Base-by-base conservation (phyloP, 495 filamentous ascomycete genomes). In the Penicillium steckii region DNA sequence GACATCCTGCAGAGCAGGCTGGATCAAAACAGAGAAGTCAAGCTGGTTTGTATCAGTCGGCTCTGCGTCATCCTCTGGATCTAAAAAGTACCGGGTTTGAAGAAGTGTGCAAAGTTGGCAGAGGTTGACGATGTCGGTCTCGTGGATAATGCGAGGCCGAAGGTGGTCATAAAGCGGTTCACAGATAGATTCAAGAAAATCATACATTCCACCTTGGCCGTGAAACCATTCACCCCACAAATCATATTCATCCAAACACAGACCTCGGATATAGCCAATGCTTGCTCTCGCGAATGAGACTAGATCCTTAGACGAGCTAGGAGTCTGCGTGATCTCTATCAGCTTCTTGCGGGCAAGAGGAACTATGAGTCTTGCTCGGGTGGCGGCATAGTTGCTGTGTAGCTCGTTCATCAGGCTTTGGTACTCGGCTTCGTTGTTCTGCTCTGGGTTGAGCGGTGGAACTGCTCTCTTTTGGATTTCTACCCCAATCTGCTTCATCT, bases 41-140 rank as follows among this genome's bases (percentile, higher is more conserved):
- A 90, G 74, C 46, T 82, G 79, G 42, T 75, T 75, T 13, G 68
- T 61, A 38, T 83, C 80, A 0, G 69, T 49, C 15, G 66, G 70
- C 57, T 85, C 80, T 12, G 82, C 75, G 40, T 88, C 80, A 41
- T 95, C 91, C 37, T 88, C 87, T 30, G 80, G 78, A 38, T 87
- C 84, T 19, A 86, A 74, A 59, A 92, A 78, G 55, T 95, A 95
- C 35, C 87, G 84, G n/a, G 88, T 89, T 56, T 92, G 90, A 9
- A 96, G 72, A 65, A 92, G 78, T 8, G 85, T 86, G 48, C 90
- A 86, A 1, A 96, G 72, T 58, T 90, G 87, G 69, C 90, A 95
- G 3, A 93, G 80, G 72, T 87, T 82, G 73, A 90, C 59, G 56
- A 87, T 74, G 72, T 81, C 81, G 17, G 77, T 85, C 62, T 90